Conservation (phyloP, 148 eudicot genomes). For the Silene latifolia region DNA sequence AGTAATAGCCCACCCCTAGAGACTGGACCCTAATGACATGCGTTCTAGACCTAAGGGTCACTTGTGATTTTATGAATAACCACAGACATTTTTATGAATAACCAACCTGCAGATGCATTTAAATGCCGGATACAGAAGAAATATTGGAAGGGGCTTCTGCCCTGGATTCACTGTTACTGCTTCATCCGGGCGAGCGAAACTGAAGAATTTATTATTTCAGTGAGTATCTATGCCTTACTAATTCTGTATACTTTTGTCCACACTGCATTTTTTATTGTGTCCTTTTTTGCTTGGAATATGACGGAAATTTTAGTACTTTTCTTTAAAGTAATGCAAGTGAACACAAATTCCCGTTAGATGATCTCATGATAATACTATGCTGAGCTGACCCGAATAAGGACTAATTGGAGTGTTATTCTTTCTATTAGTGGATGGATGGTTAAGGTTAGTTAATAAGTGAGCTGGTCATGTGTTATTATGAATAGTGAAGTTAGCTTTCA, state of each 20-base stretch:
- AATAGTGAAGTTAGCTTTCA: too few relatives aligned
- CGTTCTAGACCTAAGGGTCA: not conserved
- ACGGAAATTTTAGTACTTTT: not conserved
- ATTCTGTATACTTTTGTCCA: not conserved
- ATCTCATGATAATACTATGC: too few relatives aligned
- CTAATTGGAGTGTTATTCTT: too few relatives aligned
- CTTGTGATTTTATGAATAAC: not conserved
- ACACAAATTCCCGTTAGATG: too few relatives aligned
- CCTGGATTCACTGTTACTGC: conserved; percentile 97
- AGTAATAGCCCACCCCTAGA: conserved; percentile 26
- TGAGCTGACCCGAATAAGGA: too few relatives aligned
- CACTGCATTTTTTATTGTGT: not conserved
- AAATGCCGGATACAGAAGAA: conserved; percentile 50
- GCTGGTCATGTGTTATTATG: too few relatives aligned
- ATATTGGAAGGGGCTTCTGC: conserved; percentile 78
- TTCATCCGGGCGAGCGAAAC: conserved; percentile 87
- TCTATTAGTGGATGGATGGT: too few relatives aligned
- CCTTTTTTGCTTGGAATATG: not conserved
- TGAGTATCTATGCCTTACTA: conserved; percentile 33
- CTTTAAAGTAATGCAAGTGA: not conserved
- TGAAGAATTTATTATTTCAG: conserved; percentile 53
- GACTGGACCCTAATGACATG: not conserved
- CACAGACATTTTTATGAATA: not conserved
- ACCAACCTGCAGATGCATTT: conserved; percentile 72
- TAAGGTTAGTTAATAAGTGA: too few relatives aligned